Evolutionary conservation across 345 rosid genomes (phyloP).

Genomic region (Eucalyptus sp.): DNA sequence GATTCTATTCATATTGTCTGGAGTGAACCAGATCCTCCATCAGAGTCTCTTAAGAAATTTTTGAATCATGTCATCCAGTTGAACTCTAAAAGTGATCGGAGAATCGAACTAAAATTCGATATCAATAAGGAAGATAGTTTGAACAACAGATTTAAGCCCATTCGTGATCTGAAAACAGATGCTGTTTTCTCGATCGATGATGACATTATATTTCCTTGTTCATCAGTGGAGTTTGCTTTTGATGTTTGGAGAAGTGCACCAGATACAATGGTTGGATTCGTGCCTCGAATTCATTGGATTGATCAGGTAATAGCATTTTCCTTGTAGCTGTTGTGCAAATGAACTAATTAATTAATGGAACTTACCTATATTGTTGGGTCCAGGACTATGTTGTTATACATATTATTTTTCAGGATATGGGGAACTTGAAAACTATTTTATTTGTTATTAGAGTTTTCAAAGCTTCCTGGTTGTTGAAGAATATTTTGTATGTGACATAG

Average conservation of each 20-base stretch:
- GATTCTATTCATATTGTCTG: conserved; percentile 87
- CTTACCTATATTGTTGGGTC: not conserved
- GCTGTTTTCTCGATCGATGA: conserved; percentile 92
- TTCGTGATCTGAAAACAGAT: conserved; percentile 61
- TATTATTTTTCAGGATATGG: not conserved
- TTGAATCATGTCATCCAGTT: conserved; percentile 28
- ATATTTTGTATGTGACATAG: not conserved
- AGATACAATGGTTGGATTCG: conserved; percentile 85
- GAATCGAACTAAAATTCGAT: conserved; percentile 55
- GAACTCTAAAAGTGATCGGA: conserved; percentile 31
- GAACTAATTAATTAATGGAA: not conserved
- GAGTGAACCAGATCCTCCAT: conserved; percentile 95
- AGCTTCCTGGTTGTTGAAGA: not conserved
- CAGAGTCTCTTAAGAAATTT: conserved; percentile 44
- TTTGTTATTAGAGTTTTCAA: not conserved
- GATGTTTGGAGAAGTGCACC: conserved; percentile 90
- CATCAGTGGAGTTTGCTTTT: conserved; percentile 76
- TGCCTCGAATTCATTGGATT: conserved; percentile 80
- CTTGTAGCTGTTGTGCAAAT: not conserved
- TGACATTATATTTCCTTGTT: conserved; percentile 85
- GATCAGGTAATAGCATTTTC: conserved; percentile 34
- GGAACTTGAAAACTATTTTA: not conserved
- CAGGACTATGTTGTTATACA: not conserved
- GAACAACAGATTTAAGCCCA: conserved; percentile 88
- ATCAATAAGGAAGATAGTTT: conserved; percentile 82